Evolutionary conservation across 108 stramenopile species (phyloP), one percentile per base, ranked within the genome.

Genomic region (Nitzschia sp.): DNA sequence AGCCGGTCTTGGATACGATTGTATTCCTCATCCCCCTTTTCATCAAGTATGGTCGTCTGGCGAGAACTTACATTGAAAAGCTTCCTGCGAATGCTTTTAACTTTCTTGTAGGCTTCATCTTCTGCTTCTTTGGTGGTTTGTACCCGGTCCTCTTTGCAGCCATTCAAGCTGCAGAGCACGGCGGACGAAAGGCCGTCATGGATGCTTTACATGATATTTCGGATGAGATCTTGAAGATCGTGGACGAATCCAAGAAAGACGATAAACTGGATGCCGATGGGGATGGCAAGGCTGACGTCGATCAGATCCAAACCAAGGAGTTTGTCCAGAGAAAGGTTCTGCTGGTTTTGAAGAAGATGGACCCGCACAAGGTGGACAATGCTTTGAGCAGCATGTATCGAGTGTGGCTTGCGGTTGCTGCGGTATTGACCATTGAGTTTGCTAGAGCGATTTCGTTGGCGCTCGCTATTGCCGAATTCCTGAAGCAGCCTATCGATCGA

Each of bases 101-200:
- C 6, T 76, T 94, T 46, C 57, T 91, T 15, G 81, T 83, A 57
- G 97, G 97, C 0, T 77, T 90, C 27, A 54, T 89, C 48, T 84
- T 97, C 69, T 97, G 96, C 71, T 98, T 98, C 89, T 97, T 97
- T 71, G 98, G 98, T 0, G 98, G 98, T 18, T 70, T 91, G 21
- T 98, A 91, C 66, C 94, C 95, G 9, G 80, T 88, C 3, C 70
- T 95, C 11, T 96, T 98, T 79, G 95, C 98, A 6, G 95, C 96
- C 31, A 59, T 95, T 47, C 88, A 97, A 82, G 98, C 95, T 27
- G 92, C 89, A 51, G 84, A 94, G 59, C 78, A 95, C 64, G 80
- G 90, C 35, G 97, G 96, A 28, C 66, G 87, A 25, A 61, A 74
- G 32, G 68, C 90, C 6, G 80, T 96, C 24, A 59, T 65, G 54